Base-by-base conservation (phyloP, 306 rosid genomes). In the Sechiopsis laciniata region DNA sequence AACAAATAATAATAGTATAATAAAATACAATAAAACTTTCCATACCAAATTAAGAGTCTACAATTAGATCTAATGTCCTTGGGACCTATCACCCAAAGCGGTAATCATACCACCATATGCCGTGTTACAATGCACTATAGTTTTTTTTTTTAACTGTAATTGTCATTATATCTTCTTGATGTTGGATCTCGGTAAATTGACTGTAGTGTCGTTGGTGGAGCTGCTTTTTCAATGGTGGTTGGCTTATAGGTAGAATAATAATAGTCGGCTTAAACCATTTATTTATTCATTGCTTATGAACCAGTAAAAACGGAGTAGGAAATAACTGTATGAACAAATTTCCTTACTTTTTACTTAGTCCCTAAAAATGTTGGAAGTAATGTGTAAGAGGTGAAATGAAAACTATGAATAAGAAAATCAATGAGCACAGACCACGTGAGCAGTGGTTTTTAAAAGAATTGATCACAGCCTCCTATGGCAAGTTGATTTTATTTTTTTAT, bases 151-250 rank as follows among this genome's bases (percentile, higher is more conserved):
- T n/a, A n/a, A 59, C 0, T 64, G 14, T 64, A 64, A 9, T 26
- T 26, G 2, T 22, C 32, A 21, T 55, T 21, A 9, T 7, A 57
- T 20, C 62, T 7, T 19, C 61, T 19, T 20, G 26, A 8, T 55
- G 63, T 58, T 21, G 63, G 35, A 58, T 58, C 35, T 0, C 12
- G 4, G 22, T 55, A 8, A 55, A 55, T 55, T 55, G 59, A 17
- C 24, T 32, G 3, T 32, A 2, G 37, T 1, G 29, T 56, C 3
- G 32, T 19, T 19, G 60, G 58, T 54, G 21, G 58, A n/a, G 21
- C 21, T 54, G 22, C 58, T 54, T 54, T 54, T 54, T 54, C 58
- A 52, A 17, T 17, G 58, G 58, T 55, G 58, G 58, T 55, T 55
- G 58, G 58, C 29, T 56, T 56, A 19, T 56, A 20, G 62, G 14